phyloP scores from a whole-genome alignment of 2,329 filamentous ascomycete species.

The Botrytis aclada region DNA sequence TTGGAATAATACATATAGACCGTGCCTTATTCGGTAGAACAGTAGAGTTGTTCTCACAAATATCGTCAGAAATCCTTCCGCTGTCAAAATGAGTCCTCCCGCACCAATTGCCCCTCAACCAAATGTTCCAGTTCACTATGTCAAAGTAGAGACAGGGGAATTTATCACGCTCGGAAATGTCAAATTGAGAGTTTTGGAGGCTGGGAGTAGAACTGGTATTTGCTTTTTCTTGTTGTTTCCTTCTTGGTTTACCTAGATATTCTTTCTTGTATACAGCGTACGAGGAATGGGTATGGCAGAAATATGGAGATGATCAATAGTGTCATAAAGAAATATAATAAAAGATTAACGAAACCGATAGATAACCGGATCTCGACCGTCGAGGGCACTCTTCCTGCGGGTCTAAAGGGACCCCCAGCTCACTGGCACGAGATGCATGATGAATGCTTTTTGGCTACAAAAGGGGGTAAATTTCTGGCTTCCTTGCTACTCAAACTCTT shows the following conservation, averaged over 20 bases:
- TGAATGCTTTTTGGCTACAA: slow-evolving; percentile 11
- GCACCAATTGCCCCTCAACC: neutral
- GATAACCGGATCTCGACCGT: slow-evolving; percentile 7
- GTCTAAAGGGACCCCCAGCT: neutral
- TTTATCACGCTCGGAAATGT: neutral
- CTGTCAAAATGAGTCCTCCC: neutral
- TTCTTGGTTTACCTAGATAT: neutral
- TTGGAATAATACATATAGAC: fast-evolving
- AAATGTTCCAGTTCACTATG: neutral
- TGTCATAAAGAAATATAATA: neutral
- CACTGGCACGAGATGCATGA: slow-evolving; percentile 20
- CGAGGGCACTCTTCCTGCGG: slow-evolving; percentile 6
- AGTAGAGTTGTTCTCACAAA: neutral
- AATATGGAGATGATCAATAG: fast-evolving
- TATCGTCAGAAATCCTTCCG: neutral
- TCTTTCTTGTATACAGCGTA: fast-evolving
- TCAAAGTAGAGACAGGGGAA: slow-evolving; percentile 4
- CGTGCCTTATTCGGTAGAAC: neutral
- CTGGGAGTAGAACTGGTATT: slow-evolving; percentile 4
- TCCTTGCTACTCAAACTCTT: neutral
- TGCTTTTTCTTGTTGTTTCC: neutral
- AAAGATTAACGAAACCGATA: neutral
- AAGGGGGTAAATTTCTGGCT: neutral
- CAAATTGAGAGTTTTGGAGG: neutral
- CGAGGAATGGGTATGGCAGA: neutral